Conservation (phyloP, 208 protist species). For the Kentomonas sorsogonicus region DNA sequence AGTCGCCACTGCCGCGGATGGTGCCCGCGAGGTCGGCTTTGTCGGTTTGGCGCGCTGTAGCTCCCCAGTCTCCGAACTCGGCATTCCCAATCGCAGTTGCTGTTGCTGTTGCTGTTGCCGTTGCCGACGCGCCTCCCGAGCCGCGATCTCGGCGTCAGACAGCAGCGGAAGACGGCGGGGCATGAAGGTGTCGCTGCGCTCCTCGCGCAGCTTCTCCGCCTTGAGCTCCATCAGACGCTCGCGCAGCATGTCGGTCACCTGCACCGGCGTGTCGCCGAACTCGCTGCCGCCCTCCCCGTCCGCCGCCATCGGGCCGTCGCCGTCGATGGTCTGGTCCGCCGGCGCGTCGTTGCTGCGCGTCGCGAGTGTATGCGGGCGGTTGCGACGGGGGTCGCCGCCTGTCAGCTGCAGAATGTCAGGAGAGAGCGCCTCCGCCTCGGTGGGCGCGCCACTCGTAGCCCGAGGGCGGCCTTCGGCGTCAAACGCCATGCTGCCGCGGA, state of each 20-base stretch:
- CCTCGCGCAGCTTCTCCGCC: conserved; percentile 58
- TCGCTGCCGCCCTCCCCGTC: conserved; percentile 18
- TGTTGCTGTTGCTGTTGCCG: background rate
- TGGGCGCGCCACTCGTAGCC: background rate
- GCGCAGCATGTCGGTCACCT: conserved; percentile 86
- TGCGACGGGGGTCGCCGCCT: conserved; percentile 38
- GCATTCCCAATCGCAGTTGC: no score
- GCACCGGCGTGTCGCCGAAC: conserved; percentile 77
- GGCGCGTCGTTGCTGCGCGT: conserved; percentile 60
- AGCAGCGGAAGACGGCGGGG: conserved; percentile 47
- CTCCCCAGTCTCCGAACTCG: no score
- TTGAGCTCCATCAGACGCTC: conserved; percentile 88
- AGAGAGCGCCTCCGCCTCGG: conserved; percentile 27
- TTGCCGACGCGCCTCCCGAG: conserved; percentile 11
- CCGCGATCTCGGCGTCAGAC: conserved; percentile 25
- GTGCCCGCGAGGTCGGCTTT: no score
- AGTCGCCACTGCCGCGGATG: no score
- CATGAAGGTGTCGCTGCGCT: conserved; percentile 74
- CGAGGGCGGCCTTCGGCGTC: background rate
- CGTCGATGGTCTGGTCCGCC: conserved; percentile 72
- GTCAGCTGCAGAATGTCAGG: conserved; percentile 75
- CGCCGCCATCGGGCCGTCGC: conserved; percentile 18
- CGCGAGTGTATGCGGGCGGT: conserved; percentile 39
- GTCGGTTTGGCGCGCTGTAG: no score
- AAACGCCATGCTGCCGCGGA: conserved; percentile 30